These are phyloP conservation scores for Microsporum audouinii DNA, from an alignment of 2,329 filamentous ascomycete species.

Conservation along the genomic window DNA sequence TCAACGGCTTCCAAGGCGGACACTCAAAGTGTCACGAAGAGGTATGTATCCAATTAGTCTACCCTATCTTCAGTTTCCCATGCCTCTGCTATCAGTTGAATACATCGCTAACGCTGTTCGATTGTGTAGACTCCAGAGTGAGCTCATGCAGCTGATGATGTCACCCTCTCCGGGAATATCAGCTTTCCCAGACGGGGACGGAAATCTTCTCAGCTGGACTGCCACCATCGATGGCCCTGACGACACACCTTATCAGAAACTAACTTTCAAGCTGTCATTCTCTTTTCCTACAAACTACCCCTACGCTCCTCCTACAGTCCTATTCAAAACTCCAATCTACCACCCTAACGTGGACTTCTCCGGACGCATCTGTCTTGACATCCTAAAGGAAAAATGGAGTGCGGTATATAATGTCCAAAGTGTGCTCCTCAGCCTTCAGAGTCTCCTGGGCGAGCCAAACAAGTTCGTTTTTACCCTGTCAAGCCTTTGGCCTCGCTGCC, in stretches of 20 bases:
- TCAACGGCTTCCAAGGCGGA: slow-evolving; percentile 49
- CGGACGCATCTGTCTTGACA: slow-evolving; percentile 92
- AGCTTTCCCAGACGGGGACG: slow-evolving; percentile 82
- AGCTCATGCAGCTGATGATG: slow-evolving; percentile 97
- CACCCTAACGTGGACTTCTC: slow-evolving; percentile 98
- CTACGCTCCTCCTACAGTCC: slow-evolving; percentile 76
- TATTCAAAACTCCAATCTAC: slow-evolving; percentile 98
- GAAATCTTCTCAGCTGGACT: slow-evolving; percentile 84
- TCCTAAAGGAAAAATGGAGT: slow-evolving; percentile 98
- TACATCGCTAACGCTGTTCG: not conserved
- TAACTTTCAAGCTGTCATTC: slow-evolving; percentile 87
- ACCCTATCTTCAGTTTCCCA: not conserved
- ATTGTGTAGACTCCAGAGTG: slow-evolving; percentile 67
- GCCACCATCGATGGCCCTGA: slow-evolving; percentile 86
- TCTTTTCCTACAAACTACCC: slow-evolving; percentile 87
- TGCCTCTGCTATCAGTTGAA: too few relatives aligned
- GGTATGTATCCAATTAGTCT: slow-evolving; percentile 39
- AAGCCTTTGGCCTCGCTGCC: slow-evolving; percentile 60
- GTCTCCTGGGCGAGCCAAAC: slow-evolving; percentile 89
- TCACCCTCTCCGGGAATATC: slow-evolving; percentile 86
- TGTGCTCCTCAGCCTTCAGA: slow-evolving; percentile 85
- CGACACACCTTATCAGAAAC: slow-evolving; percentile 78
- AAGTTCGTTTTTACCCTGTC: slow-evolving; percentile 56
- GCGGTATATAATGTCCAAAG: slow-evolving; percentile 94
- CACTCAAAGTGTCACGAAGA: slow-evolving; percentile 64